Conservation (phyloP, 192 early-diverging fungal genomes). For the Podila verticillata region DNA sequence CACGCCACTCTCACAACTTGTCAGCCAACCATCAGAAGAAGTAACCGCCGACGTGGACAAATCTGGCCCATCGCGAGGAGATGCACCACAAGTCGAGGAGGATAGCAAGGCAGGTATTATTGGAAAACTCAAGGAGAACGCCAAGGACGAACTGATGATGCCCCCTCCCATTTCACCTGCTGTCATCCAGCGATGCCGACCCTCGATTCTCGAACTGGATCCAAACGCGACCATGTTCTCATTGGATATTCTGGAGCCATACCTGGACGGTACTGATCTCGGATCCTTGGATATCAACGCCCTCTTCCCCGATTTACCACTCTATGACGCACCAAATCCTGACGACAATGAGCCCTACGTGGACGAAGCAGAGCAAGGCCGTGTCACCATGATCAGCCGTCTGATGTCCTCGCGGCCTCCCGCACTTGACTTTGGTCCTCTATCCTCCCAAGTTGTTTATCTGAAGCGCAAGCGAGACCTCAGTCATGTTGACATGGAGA, state of each 20-base stretch:
- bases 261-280: constrained; percentile 36
- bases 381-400: constrained; percentile 54
- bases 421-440: constrained; percentile 32
- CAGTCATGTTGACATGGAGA: constrained; percentile 20
- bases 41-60: not conserved
- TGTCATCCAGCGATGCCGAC: constrained; percentile 50
- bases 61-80: not conserved
- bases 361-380: constrained; percentile 63
- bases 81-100: not conserved
- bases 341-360: constrained; percentile 63
- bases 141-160: constrained; percentile 53
- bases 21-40: constrained; percentile 5
- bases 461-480: constrained; percentile 43
- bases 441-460: constrained; percentile 41
- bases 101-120: constrained; percentile 32
- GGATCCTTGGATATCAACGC: constrained; percentile 51
- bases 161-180: constrained; percentile 54
- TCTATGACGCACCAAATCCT: constrained; percentile 63
- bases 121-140: constrained; percentile 32
- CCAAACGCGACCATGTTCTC: constrained; percentile 44
- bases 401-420: constrained; percentile 42
- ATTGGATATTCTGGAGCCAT: constrained; percentile 39
- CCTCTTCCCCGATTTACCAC: constrained; percentile 58
- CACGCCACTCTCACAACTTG: constrained; percentile 6
- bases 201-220: constrained; percentile 47